Conservation (phyloP, 768 basidiomycete genomes). For the Saitozyma podzolica region DNA sequence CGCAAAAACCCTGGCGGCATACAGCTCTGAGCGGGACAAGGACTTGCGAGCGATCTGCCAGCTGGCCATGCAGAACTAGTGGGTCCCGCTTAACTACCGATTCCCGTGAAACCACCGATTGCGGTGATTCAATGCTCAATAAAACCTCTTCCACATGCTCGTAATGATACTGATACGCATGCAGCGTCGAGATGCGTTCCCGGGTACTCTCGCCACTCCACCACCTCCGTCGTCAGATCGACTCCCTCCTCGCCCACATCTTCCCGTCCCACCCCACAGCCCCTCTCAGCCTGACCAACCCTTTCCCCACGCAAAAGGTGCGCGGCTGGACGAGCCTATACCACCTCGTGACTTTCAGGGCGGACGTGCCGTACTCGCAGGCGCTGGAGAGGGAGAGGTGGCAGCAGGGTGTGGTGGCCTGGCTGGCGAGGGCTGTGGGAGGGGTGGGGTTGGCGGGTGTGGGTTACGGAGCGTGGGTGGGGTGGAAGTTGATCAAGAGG, state of each 20-base stretch:
- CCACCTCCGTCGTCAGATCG: slow-evolving; percentile 73
- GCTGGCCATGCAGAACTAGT: slow-evolving; percentile 97
- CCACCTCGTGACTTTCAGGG: slow-evolving; percentile 96
- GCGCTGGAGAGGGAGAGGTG: slow-evolving; percentile 68
- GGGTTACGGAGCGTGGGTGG: not conserved
- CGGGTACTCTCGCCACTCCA: slow-evolving; percentile 79
- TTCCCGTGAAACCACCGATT: not conserved
- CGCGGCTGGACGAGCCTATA: slow-evolving; percentile 89
- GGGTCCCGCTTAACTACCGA: slow-evolving; percentile 54
- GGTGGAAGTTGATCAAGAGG: slow-evolving; percentile 5
- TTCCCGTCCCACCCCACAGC: slow-evolving; percentile 31
- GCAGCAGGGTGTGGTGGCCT: slow-evolving; percentile 66
- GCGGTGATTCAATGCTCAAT: no score
- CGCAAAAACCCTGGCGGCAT: slow-evolving; percentile 68
- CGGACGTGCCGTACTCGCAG: slow-evolving; percentile 86
- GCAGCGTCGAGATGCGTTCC: slow-evolving; percentile 90
- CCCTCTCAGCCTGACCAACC: slow-evolving; percentile 39
- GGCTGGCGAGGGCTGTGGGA: slow-evolving; percentile 21
- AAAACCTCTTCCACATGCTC: no score
- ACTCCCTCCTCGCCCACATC: slow-evolving; percentile 60
- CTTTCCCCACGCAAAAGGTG: slow-evolving; percentile 65
- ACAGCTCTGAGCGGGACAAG: slow-evolving; percentile 77
- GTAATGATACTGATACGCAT: not conserved
- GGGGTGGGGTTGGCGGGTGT: slow-evolving; percentile 15
- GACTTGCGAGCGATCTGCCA: slow-evolving; percentile 88